These are phyloP conservation scores for Polygonum aviculare DNA, from an alignment of 148 eudicot genomes.

Conservation along the genomic window DNA sequence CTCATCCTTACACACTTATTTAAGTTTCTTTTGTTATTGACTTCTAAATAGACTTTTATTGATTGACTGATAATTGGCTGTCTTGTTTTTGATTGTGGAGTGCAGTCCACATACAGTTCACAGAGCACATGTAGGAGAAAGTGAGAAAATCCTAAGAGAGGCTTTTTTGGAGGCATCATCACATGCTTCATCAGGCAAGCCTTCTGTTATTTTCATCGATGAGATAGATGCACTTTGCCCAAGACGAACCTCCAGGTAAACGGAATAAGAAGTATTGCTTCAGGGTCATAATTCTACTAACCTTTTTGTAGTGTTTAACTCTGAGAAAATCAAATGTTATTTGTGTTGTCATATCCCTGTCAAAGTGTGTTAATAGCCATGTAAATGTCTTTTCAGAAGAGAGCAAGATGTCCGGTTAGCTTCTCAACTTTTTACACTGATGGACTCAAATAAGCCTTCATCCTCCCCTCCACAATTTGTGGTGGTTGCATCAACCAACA, in stretches of 20 bases:
- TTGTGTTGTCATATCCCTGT: background rate
- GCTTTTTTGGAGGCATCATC: conserved; percentile 82
- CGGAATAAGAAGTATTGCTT: background rate
- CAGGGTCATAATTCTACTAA: background rate
- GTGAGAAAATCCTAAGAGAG: conserved; percentile 76
- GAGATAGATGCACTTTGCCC: conserved; percentile 96
- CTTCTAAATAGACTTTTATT: background rate
- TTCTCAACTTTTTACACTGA: conserved; percentile 73
- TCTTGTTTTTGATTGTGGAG: conserved; percentile 12
- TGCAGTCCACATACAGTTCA: conserved; percentile 92
- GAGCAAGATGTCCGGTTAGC: conserved; percentile 75
- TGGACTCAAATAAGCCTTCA: conserved; percentile 64
- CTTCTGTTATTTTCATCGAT: conserved; percentile 82
- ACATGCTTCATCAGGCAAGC: conserved; percentile 61
- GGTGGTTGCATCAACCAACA: conserved; percentile 96
- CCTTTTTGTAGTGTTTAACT: background rate
- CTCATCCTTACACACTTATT: background rate
- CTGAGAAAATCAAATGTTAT: background rate
- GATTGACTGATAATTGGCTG: background rate
- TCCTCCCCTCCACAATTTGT: conserved; percentile 50
- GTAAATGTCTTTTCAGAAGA: conserved; percentile 44
- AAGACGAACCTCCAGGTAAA: conserved; percentile 72
- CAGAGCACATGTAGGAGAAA: conserved; percentile 81
- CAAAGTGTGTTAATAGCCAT: background rate
- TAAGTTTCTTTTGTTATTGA: background rate